Evolutionary conservation across 2,329 filamentous ascomycete genomes (phyloP), one percentile per base, ranked within the genome.

Genomic region (Ophiocordyceps camponoti-floridani): DNA sequence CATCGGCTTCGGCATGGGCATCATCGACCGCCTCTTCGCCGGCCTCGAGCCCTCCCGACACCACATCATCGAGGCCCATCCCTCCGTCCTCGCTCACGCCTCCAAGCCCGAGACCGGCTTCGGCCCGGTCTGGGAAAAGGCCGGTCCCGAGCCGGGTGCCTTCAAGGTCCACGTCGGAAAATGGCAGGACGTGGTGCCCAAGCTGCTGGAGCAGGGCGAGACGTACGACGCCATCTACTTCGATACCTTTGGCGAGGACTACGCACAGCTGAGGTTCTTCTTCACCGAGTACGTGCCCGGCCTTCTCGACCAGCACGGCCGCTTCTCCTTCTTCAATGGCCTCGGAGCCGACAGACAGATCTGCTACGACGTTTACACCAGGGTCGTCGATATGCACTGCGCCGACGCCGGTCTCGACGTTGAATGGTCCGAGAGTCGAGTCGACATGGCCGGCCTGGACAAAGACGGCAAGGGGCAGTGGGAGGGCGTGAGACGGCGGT

Each of bases 181-280:
- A 51, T 94, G 87, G 87, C 87, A 94, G 61, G 83, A 91, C 47
- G 64, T 91, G 0, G 67, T 88, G 14, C 82, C 80, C 0, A 65
- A 67, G 43, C 66, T 94, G 8, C 64, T 89, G 1, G 73, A 76
- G 47, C 64, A 76, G 38, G 82, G 82, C 10, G 72, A 82, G 54
- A 65, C 77, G 12, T 88, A 89, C 56, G 84, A 94, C 57, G 84
- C 82, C 27, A 85, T 98, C 52, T 98, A 96, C 67, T 96, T 95
- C 56, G 91, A 98, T 58, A 98, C 91, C 0, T 96, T 96, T 60
- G 91, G 87, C 7, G 91, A 98, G 64, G 84, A 91, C 50, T 98
- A 96, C 62, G 69, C 70, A 2, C 84, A 89, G 58, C 75, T 96
- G 27, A 81, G 82, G 42, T 70, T 79, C 47, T 95, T 96, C 66